Base-by-base conservation (phyloP, 495 filamentous ascomycete genomes). In the Aspergillus mulundensis region DNA sequence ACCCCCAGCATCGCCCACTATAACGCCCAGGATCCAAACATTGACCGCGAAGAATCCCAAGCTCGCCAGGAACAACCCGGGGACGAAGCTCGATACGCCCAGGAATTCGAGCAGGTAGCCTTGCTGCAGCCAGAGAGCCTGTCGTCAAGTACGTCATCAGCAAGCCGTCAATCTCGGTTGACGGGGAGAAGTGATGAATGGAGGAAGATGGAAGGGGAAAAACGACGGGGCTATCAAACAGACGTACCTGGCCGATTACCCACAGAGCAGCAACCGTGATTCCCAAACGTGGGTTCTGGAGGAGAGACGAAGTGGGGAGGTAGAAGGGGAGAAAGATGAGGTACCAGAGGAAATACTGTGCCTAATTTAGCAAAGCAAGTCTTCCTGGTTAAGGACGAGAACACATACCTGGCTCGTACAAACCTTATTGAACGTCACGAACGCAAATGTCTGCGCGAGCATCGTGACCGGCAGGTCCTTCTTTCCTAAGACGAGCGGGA, bases 271-370 rank as follows among this genome's bases (percentile, higher is more conserved):
- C 68, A 0, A 87, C 87, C 0, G 71, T 59, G 0, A 92, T 53
- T 0, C 94, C 94, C 5, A 87, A 64, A 2, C 56, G 42, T 1
- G 81, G 83, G 7, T 70, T 73, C 2, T 60, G 66, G 1, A 95
- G 71, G 12, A 97, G 77, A 1, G 86, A 87, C 0, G 91, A 95
- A 6, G 69, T 71, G 0, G 94, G 90, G 0, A 98, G 84, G 67
- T 97, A 95, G 41, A 97, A 85, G 0, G 94, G 93, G 15, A 97
- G 80, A 56, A 98, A 85, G 54, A 96, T 81, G 60, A 95, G 84
- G 70, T 98, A 97, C 94, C 94, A 98, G 54, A 98, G 81, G 67
- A 97, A 97, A 66, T 98, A 98, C 91, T 96, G 19, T n/a, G n/a
- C n/a, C n/a, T n/a, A n/a, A n/a, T n/a, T n/a, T n/a, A n/a, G n/a